Conservation (phyloP, 179 eudicot species). For the Beta macrorhiza region DNA sequence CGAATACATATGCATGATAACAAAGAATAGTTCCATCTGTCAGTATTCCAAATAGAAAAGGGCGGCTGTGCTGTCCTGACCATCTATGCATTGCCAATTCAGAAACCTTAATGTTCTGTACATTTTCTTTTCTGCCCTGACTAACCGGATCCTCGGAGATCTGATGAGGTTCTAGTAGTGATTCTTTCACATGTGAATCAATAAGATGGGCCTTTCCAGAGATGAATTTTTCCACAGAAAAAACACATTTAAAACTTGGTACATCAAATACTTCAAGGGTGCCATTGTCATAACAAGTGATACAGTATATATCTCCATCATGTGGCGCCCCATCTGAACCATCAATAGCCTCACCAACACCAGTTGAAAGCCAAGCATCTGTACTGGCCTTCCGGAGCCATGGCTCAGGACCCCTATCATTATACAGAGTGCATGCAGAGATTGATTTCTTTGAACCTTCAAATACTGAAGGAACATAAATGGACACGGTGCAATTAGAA, state of each 20-base stretch:
- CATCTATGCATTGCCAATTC: slow-evolving; percentile 93
- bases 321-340: slow-evolving; percentile 76
- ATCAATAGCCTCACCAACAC: slow-evolving; percentile 83
- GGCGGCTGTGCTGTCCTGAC: slow-evolving; percentile 77
- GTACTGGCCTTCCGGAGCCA: slow-evolving; percentile 95
- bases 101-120: slow-evolving; percentile 59
- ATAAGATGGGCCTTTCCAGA: slow-evolving; percentile 74
- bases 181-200: slow-evolving; percentile 60
- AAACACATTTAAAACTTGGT: slow-evolving; percentile 78
- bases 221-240: slow-evolving; percentile 66
- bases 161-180: slow-evolving; percentile 38
- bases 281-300: slow-evolving; percentile 78
- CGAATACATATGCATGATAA: slow-evolving; percentile 85
- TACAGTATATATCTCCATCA: slow-evolving; percentile 86
- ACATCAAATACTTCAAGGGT: slow-evolving; percentile 86
- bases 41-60: slow-evolving; percentile 79
- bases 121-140: slow-evolving; percentile 67
- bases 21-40: slow-evolving; percentile 93
- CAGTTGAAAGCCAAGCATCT: slow-evolving; percentile 99
- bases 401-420: slow-evolving; percentile 91
- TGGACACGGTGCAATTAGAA: slow-evolving; percentile 70
- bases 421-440: slow-evolving; percentile 84
- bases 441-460: slow-evolving; percentile 62
- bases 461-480: slow-evolving; percentile 59
- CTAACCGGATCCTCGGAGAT: slow-evolving; percentile 38